Conservation (phyloP, 257 asterid genomes). For the Coffea eugenioides region DNA sequence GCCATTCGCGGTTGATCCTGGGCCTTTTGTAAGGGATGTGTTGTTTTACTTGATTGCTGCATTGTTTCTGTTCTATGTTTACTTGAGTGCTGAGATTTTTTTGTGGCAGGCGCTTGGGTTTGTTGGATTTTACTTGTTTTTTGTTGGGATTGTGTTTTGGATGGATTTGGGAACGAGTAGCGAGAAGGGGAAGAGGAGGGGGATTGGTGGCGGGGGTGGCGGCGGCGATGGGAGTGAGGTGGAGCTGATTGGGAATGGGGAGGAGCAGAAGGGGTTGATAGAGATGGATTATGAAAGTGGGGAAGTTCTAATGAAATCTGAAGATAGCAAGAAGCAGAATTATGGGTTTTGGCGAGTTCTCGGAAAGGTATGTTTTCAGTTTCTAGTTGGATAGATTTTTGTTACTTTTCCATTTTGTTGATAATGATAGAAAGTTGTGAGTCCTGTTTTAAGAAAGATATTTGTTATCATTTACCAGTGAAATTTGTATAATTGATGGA, state of each 20-base stretch:
- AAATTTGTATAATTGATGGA: not conserved
- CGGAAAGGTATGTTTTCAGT: conserved; percentile 45
- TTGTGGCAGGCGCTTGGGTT: conserved; percentile 97
- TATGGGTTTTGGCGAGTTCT: conserved; percentile 38
- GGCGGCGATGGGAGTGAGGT: conserved; percentile 33
- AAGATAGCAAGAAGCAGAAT: conserved; percentile 25
- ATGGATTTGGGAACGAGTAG: conserved; percentile 71
- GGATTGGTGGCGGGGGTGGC: conserved; percentile 19
- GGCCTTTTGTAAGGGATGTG: conserved; percentile 84
- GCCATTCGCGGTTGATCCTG: conserved; percentile 85
- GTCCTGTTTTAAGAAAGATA: not conserved
- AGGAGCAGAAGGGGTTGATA: conserved; percentile 24
- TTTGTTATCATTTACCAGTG: not conserved
- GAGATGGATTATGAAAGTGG: conserved; percentile 60
- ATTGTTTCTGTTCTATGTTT: conserved; percentile 74
- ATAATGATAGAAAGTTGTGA: conserved; percentile 11
- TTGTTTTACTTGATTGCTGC: conserved; percentile 82
- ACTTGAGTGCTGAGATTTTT: conserved; percentile 93
- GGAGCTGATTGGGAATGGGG: conserved; percentile 29
- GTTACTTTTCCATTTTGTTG: conserved; percentile 1
- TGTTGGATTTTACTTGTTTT: conserved; percentile 82
- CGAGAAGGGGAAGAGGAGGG: conserved; percentile 32
- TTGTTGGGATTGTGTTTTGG: conserved; percentile 85
- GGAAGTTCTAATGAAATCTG: conserved; percentile 29
- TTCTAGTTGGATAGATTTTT: conserved; percentile 10